Evolutionary conservation across 2,329 filamentous ascomycete species (phyloP), one percentile per base, ranked within the genome.

Genomic region (Lachnellula arida): DNA sequence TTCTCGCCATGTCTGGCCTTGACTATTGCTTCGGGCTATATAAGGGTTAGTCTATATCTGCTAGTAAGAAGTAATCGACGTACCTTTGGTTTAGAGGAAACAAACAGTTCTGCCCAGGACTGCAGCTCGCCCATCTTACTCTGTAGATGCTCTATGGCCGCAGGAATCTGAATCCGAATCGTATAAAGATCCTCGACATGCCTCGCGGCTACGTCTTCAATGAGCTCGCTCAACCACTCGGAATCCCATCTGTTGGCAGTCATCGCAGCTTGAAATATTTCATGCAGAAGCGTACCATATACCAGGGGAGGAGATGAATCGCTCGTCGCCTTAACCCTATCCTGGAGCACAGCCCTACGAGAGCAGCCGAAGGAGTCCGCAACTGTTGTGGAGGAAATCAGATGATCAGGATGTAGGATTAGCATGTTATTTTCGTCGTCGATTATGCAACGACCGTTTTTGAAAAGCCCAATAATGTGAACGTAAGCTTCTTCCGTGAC

Each of bases 311-410:
- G 82, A 46, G 85, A 89, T 2, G 89, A 81, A 62, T 91, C 88
- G 65, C 86, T 88, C 0, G 91, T 93, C 8, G 91, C 90, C 72
- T 97, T 97, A 65, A 99, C 87, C 34, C 94, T 87, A 70, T 99
- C 93, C 71, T 97, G 92, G 25, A 99, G 81, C 1, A 97, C 93
- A 32, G 94, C 91, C 61, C 93, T 87, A 17, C 94, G 87, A 69
- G 89, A 86, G 69, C 94, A 99, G 23, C 86, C 87, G 70, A 97
- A 96, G 0, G 94, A 96, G 72, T 99, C 94, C n/a, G 91, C 92
- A 44, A 99, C 88, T 5, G 95, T 91, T 0, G 94, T 97, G 2
- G 94, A 88, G 2, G 94, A 97, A 52, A 99, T 88, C 35, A 99
- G 81, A 73, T 97, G 92, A 67, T 99, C 94, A 0, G 94, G 94